Evolutionary conservation across 2,329 filamentous ascomycete genomes (phyloP), one percentile per base, ranked within the genome.

Genomic region (Aspergillus pseudonomiae): DNA sequence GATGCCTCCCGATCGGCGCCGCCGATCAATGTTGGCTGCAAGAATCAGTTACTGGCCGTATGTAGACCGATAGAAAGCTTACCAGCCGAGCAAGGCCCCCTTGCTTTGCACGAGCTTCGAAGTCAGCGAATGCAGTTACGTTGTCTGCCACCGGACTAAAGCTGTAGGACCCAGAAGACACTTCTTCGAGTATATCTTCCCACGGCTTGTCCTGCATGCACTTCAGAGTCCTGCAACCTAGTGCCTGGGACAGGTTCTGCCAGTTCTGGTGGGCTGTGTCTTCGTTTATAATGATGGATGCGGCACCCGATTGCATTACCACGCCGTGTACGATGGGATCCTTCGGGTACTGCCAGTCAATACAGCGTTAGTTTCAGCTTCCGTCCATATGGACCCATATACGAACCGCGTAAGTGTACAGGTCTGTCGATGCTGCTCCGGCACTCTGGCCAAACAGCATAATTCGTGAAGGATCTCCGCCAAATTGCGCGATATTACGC

Each of bases 401-500:
- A 53, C 50, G 1, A n/a, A 53, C 50, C 26, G 50, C 50, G 3
- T 53, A 53, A 7, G 28, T 53, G 30, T 34, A 34, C 9, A 53
- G 4, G 6, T 53, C 50, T 9, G 28, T 21, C 11, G 50, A 53
- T 4, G 50, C 50, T 6, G 50, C 50, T 0, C 50, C 50, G 11
- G 50, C 50, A 19, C n/a, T 26, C 50, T 53, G 50, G 28, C 50
- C 50, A 34, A 53, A 53, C 7, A 53, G 19, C 50, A 53, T 53
- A 5, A 53, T 53, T 19, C 19, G n/a, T 6, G 50, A 53, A 12
- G 60, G 54, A 30, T 62, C 46, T 1, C 60, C 60, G 14, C 60
- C 55, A 21, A 62, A 62, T 12, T 48, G 54, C 4, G 34, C 60
- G 14, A 58, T 41, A 10, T 62, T 58, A 6, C 52, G 54, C 0